Conservation (phyloP, 2,329 filamentous ascomycete genomes). For the Paraphoma chrysanthemicola region DNA sequence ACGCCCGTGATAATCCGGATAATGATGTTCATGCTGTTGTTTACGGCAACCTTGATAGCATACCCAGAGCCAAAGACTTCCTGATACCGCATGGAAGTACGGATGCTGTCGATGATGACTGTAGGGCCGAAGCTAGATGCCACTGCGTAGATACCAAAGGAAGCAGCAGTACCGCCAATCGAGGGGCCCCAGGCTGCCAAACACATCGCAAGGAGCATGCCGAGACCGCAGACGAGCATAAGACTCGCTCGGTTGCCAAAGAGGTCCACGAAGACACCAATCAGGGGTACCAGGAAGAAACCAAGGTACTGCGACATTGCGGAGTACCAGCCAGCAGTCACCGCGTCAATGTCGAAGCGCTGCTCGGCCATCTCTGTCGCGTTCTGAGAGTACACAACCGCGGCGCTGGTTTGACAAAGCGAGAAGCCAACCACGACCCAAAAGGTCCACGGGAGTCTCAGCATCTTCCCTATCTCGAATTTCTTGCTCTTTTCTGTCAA, state of each 20-base stretch:
- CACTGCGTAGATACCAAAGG: conserved; percentile 67
- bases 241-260: conserved; percentile 61
- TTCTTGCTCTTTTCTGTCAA: conserved; percentile 67
- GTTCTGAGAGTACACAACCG: conserved; percentile 63
- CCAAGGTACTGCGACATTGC: conserved; percentile 61
- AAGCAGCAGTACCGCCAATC: conserved; percentile 61
- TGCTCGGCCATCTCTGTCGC: conserved; percentile 68
- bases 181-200: conserved; percentile 61
- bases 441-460: conserved; percentile 66
- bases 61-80: conserved; percentile 68
- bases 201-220: conserved; percentile 62
- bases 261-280: conserved; percentile 65
- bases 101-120: conserved; percentile 66
- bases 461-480: conserved; percentile 63
- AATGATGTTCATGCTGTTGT: conserved; percentile 69
- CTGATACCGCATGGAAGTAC: conserved; percentile 66
- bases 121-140: conserved; percentile 64
- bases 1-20: conserved; percentile 64
- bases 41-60: conserved; percentile 66
- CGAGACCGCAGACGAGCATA: conserved; percentile 55
- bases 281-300: conserved; percentile 65
- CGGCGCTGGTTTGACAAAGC: conserved; percentile 65
- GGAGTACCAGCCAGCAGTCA: conserved; percentile 68
- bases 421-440: conserved; percentile 64
- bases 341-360: conserved; percentile 61